These are phyloP conservation scores for Plectosphaerella cucumerina DNA, from an alignment of 2,329 filamentous ascomycete species.

Conservation along the genomic window DNA sequence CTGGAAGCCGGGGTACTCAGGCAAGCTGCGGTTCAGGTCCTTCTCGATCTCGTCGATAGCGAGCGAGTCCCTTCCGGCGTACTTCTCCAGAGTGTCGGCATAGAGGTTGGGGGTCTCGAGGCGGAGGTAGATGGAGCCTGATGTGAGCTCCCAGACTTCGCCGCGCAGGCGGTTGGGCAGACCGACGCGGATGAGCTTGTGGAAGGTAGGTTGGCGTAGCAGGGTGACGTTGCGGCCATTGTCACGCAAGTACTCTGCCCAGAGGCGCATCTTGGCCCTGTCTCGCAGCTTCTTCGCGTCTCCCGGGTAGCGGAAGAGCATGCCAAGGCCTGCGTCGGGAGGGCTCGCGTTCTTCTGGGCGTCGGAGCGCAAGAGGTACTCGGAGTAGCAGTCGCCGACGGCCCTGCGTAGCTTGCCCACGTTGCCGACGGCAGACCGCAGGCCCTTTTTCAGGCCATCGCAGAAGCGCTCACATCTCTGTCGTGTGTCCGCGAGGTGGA, in stretches of 20 bases:
- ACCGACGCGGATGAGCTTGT: constrained; percentile 94
- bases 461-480: constrained; percentile 93
- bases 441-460: constrained; percentile 86
- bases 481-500: constrained; percentile 85
- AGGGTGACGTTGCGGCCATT: constrained; percentile 91
- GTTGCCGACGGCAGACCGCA: constrained; percentile 82
- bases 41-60: constrained; percentile 99
- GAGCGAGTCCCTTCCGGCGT: constrained; percentile 79
- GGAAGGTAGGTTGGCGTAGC: constrained; percentile 93
- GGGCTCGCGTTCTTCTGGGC: constrained; percentile 59
- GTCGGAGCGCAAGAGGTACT: constrained; percentile 67
- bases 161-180: constrained; percentile 88
- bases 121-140: constrained; percentile 83
- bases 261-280: constrained; percentile 93
- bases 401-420: constrained; percentile 81
- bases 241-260: constrained; percentile 94
- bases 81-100: constrained; percentile 77
- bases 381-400: constrained; percentile 83
- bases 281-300: constrained; percentile 92
- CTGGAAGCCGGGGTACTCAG: constrained; percentile 96
- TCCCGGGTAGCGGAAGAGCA: constrained; percentile 90
- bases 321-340: constrained; percentile 90
- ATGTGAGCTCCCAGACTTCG: constrained; percentile 94
- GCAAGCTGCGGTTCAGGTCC: constrained; percentile 91
- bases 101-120: constrained; percentile 84